Evolutionary conservation across 2,329 filamentous ascomycete species (phyloP).

Genomic region (Sclerotinia subarctica): DNA sequence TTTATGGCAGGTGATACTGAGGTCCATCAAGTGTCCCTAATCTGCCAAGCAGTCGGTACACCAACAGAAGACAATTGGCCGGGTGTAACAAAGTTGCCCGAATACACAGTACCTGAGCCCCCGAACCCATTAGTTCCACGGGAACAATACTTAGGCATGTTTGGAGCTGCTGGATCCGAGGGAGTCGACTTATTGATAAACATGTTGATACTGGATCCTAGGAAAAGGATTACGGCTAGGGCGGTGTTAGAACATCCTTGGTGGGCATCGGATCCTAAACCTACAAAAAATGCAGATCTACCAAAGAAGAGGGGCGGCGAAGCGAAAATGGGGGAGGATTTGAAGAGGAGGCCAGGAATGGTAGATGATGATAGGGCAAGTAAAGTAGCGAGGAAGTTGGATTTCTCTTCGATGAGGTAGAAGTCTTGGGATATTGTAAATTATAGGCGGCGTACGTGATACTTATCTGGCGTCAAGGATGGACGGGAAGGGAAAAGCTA

Average conservation of each 20-base stretch:
- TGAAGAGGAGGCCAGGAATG: constrained; percentile 58
- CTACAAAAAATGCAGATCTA: constrained; percentile 76
- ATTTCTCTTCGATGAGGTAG: constrained; percentile 36
- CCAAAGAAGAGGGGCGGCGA: constrained; percentile 72
- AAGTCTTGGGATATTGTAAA: constrained; percentile 1
- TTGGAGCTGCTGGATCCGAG: constrained; percentile 74
- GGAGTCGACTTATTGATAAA: constrained; percentile 86
- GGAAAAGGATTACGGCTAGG: constrained; percentile 72
- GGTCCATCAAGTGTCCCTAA: constrained; percentile 79
- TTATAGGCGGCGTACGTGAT: constrained; percentile 7
- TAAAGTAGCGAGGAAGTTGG: constrained; percentile 47
- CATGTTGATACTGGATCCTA: constrained; percentile 83
- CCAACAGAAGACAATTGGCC: constrained; percentile 96
- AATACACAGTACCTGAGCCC: constrained; percentile 68
- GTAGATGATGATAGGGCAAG: constrained; percentile 65
- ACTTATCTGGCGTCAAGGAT: constrained; percentile 13
- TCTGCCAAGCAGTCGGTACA: constrained; percentile 81
- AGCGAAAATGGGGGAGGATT: constrained; percentile 75
- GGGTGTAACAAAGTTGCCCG: constrained; percentile 75
- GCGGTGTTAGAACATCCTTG: constrained; percentile 79
- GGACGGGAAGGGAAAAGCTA: neutral
- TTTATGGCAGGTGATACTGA: constrained; percentile 83
- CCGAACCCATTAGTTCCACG: constrained; percentile 58
- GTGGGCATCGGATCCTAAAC: constrained; percentile 81
- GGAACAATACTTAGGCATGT: constrained; percentile 71